Evolutionary conservation across 2,329 filamentous ascomycete genomes (phyloP).

Genomic region (Chaetothyriales sp.): DNA sequence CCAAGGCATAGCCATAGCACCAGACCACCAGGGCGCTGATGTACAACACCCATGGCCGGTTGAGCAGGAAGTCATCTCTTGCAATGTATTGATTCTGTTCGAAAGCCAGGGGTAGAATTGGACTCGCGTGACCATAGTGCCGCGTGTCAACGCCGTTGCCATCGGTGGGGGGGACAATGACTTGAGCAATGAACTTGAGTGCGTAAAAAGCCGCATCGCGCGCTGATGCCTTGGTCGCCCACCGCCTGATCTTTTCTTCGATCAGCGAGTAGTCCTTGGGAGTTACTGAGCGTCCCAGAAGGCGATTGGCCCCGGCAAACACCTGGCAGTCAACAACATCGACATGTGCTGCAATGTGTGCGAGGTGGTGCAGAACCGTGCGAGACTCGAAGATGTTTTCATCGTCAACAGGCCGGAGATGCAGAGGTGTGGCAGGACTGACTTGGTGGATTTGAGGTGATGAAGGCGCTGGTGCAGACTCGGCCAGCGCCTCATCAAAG

Average conservation of each 20-base stretch:
- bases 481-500: constrained; percentile 68
- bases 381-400: constrained; percentile 73
- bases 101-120: constrained; percentile 18
- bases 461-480: constrained; percentile 26
- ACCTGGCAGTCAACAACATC: constrained; percentile 97
- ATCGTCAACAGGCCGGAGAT: constrained; percentile 33
- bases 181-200: constrained; percentile 72
- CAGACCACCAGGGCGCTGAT: constrained; percentile 85
- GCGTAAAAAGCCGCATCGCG: constrained; percentile 88
- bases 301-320: constrained; percentile 70
- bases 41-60: constrained; percentile 89
- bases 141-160: constrained; percentile 23
- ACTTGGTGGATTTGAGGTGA: constrained; percentile 17
- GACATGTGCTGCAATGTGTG: constrained; percentile 95
- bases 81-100: constrained; percentile 52
- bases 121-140: constrained; percentile 18
- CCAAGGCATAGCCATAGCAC: constrained; percentile 84
- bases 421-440: constrained; percentile 11
- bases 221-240: constrained; percentile 78
- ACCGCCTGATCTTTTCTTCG: constrained; percentile 62
- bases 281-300: constrained; percentile 75
- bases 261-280: constrained; percentile 65
- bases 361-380: constrained; percentile 79
- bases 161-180: constrained; percentile 46
- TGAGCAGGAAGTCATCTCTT: constrained; percentile 74